Conservation (phyloP, 2,329 filamentous ascomycete genomes). For the Emericellopsis cladophorae region DNA sequence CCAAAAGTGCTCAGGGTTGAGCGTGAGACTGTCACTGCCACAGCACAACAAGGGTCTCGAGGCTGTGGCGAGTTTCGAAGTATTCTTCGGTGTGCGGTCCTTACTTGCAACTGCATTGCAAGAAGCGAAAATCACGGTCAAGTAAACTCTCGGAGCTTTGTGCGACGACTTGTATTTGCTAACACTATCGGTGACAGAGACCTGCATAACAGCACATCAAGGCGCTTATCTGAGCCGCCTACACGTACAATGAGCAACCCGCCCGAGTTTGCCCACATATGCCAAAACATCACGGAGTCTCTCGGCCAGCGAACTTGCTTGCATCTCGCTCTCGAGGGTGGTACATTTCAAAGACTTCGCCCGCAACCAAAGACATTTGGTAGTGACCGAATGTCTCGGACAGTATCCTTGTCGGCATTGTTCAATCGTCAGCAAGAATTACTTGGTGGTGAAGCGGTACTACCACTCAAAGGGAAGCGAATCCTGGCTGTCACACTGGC, state of each 20-base stretch:
- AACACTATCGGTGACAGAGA: not conserved
- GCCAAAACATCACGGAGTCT: not conserved
- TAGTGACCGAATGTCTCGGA: not conserved
- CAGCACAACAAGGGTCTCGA: not conserved
- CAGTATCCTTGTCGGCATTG: not conserved
- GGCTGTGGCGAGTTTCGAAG: slow-evolving; percentile 5
- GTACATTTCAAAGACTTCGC: not conserved
- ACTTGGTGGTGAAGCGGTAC: slow-evolving; percentile 2
- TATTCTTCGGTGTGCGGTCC: slow-evolving; percentile 8
- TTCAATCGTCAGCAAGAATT: not conserved
- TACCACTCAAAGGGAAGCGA: slow-evolving; percentile 8
- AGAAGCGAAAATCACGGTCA: slow-evolving; percentile 9
- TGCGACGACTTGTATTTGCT: not conserved
- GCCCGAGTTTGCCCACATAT: not conserved
- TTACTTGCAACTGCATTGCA: slow-evolving; percentile 6
- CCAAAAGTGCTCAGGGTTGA: slow-evolving; percentile 1
- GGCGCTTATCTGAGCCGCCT: not conserved
- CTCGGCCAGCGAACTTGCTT: not conserved
- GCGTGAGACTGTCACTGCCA: slow-evolving; percentile 1
- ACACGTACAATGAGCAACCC: not conserved
- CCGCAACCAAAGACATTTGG: not conserved
- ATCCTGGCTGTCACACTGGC: slow-evolving; percentile 7
- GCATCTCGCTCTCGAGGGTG: not conserved
- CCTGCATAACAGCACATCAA: not conserved
- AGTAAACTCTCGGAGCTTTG: slow-evolving; percentile 2